These are phyloP conservation scores for Suhomyces sp. DNA, from an alignment of 805 yeast species.

Conservation along the genomic window DNA sequence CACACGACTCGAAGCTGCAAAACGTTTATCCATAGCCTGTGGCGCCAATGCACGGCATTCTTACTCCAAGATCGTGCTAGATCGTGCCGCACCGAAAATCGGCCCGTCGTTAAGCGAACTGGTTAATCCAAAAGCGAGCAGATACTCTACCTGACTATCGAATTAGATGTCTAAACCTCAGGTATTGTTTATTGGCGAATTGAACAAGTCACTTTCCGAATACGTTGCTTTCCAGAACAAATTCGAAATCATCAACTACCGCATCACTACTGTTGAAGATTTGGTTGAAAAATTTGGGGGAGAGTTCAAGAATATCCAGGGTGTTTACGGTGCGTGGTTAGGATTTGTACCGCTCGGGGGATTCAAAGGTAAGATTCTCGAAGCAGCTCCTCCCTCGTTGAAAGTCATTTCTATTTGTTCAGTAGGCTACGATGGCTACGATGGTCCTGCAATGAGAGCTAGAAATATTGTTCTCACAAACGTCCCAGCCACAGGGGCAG, in stretches of 20 bases:
- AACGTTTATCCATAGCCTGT: not conserved
- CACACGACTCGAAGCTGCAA: not conserved
- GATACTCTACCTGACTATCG: not conserved
- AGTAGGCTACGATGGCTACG: constrained; percentile 56
- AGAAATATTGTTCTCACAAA: constrained; percentile 56
- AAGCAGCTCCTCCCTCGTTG: constrained; percentile 42
- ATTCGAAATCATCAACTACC: constrained; percentile 39
- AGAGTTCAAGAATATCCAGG: constrained; percentile 43
- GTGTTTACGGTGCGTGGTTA: constrained; percentile 59
- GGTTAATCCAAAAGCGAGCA: not conserved
- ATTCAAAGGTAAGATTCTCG: constrained; percentile 41
- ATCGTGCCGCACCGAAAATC: not conserved
- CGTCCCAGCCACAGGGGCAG: constrained; percentile 53
- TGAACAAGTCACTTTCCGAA: constrained; percentile 46
- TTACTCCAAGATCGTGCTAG: not conserved
- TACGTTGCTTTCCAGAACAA: constrained; percentile 39
- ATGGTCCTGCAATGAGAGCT: constrained; percentile 37
- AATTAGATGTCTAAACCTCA: constrained; percentile 24
- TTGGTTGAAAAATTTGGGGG: constrained; percentile 40
- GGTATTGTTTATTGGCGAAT: constrained; percentile 50
- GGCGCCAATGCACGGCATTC: not conserved
- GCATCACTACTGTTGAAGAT: constrained; percentile 40
- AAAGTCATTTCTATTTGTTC: constrained; percentile 53
- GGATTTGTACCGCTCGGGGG: constrained; percentile 55
- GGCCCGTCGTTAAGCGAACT: not conserved